Percentiles rank a stretch among this genome's conserved stretches.
These are phyloP conservation scores for Aspergillus ibericus DNA, from an alignment of 2,329 filamentous ascomycete species.

Conservation along the genomic window DNA sequence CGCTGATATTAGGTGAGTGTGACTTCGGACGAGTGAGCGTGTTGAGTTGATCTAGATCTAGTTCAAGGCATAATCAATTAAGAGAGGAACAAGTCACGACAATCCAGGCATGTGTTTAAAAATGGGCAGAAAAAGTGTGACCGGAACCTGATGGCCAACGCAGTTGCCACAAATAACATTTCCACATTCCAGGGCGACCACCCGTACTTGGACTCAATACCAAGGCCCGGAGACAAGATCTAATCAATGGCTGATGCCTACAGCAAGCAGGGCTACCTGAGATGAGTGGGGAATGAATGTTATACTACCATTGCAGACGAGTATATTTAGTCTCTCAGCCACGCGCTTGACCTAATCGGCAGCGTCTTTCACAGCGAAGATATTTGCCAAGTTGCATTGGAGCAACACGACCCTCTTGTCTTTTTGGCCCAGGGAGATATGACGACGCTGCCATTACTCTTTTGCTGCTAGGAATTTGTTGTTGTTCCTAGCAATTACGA, in stretches of 20 bases:
- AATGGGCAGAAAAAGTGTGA: neutral
- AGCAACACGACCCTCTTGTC: constrained; percentile 25
- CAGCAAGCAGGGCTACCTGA: neutral
- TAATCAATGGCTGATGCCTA: neutral
- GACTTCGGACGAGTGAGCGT: neutral
- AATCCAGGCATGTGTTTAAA: neutral
- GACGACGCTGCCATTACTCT: constrained; percentile 23
- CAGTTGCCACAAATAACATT: neutral
- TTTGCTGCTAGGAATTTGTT: constrained; percentile 24
- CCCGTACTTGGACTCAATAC: neutral
- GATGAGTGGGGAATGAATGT: neutral
- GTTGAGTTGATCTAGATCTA: neutral
- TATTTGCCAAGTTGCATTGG: constrained; percentile 29
- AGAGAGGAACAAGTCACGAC: neutral
- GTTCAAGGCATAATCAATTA: neutral
- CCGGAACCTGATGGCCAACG: neutral
- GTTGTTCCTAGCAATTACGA: constrained; percentile 29
- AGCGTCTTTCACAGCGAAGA: neutral
- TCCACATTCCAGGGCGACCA: neutral
- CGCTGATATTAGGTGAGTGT: neutral
- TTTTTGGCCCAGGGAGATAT: constrained; percentile 20
- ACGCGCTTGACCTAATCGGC: neutral
- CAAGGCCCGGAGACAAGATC: neutral
- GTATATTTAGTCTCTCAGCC: neutral
- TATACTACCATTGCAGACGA: neutral